These are phyloP conservation scores for Claviceps digitariae DNA, from an alignment of 2,329 filamentous ascomycete genomes.

Conservation along the genomic window DNA sequence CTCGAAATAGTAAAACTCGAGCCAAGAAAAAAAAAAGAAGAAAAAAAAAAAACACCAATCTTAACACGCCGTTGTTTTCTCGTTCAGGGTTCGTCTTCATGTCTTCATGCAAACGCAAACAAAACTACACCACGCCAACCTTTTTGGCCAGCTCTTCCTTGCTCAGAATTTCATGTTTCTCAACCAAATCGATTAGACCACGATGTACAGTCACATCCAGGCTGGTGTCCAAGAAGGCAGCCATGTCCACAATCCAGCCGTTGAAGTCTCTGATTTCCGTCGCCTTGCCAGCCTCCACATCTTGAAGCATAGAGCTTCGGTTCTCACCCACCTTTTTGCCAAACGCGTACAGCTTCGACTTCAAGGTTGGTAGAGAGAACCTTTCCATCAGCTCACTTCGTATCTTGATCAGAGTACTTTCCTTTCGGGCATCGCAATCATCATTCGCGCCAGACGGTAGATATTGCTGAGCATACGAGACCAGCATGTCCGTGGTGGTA, in stretches of 20 bases:
- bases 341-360: slow-evolving; percentile 31
- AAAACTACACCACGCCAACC: slow-evolving; percentile 8
- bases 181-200: slow-evolving; percentile 30
- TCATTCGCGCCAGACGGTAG: background rate
- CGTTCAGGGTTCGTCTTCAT: background rate
- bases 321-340: slow-evolving; percentile 38
- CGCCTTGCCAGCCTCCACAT: slow-evolving; percentile 33
- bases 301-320: slow-evolving; percentile 50
- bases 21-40: background rate
- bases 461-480: background rate
- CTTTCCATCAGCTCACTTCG: slow-evolving; percentile 11
- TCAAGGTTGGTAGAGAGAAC: slow-evolving; percentile 29
- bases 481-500: slow-evolving; percentile 25
- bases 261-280: slow-evolving; percentile 48
- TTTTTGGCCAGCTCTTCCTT: slow-evolving; percentile 19
- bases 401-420: background rate
- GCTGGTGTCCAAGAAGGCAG: slow-evolving; percentile 21
- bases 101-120: too few relatives aligned
- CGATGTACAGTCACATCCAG: slow-evolving; percentile 25
- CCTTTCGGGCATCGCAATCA: background rate
- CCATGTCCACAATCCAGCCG: slow-evolving; percentile 40
- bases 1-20: background rate
- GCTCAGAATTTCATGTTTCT: slow-evolving; percentile 18
- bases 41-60: background rate
- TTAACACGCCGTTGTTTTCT: background rate